phyloP scores from a whole-genome alignment of 1,284 basidiomycete species.

The Rhodotorula sp. region DNA sequence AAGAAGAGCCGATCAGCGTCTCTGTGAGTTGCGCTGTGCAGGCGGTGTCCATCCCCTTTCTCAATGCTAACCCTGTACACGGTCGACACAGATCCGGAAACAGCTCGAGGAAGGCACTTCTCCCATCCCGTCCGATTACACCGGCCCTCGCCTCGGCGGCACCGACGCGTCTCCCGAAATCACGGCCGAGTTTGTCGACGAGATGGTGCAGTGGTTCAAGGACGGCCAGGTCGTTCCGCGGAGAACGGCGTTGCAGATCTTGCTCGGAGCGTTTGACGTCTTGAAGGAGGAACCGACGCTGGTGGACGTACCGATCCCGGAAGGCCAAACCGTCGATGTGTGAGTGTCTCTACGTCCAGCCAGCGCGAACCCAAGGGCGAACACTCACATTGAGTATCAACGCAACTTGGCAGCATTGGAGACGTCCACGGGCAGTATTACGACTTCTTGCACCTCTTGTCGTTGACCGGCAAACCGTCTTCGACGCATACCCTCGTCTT shows the following conservation, averaged over 20 bases:
- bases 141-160: slow-evolving; percentile 61
- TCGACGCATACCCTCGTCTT: slow-evolving; percentile 76
- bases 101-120: slow-evolving; percentile 74
- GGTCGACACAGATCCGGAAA: slow-evolving; percentile 49
- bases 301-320: slow-evolving; percentile 72
- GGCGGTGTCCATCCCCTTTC: not conserved
- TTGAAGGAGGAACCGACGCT: slow-evolving; percentile 78
- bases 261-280: slow-evolving; percentile 76
- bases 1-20: slow-evolving; percentile 28
- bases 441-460: slow-evolving; percentile 84
- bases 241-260: slow-evolving; percentile 86
- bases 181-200: slow-evolving; percentile 72
- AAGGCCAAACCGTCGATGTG: slow-evolving; percentile 81
- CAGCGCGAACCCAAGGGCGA: not conserved
- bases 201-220: slow-evolving; percentile 91
- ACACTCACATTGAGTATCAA: not conserved
- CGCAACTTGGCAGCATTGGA: slow-evolving; percentile 17
- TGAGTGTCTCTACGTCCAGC: slow-evolving; percentile 57
- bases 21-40: slow-evolving; percentile 58
- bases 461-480: slow-evolving; percentile 78
- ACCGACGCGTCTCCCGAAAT: slow-evolving; percentile 55
- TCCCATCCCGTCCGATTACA: slow-evolving; percentile 63
- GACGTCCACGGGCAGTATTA: slow-evolving; percentile 73
- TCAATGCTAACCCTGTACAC: not conserved
- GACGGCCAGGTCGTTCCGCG: slow-evolving; percentile 80